Evolutionary conservation across 768 basidiomycete species (phyloP), one percentile per base, ranked within the genome.

Genomic region (Lentinula raphanica): DNA sequence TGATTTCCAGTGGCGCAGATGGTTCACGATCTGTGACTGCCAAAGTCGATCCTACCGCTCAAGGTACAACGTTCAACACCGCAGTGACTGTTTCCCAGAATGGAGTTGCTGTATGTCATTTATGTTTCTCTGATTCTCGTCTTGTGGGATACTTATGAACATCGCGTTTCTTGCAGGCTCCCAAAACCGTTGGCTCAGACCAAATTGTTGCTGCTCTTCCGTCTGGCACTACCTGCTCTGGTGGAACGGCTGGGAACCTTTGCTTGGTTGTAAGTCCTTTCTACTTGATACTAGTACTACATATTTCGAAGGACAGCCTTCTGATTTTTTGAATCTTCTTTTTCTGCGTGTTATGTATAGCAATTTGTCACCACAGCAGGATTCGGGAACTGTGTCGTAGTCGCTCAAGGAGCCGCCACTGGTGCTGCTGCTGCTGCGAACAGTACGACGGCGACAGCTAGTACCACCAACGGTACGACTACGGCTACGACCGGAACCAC

Each of bases 341-440:
- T 3, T 17, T 36, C 40, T 15, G 12, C 2, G 28, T 21, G 12
- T 42, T 55, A n/a, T n/a, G n/a, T n/a, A 23, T 25, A 55, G 54
- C 38, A 35, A 57, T 68, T 74, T 60, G 67, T 40, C 12, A 73
- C 72, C 17, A 66, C 68, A 13, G 67, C 67, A 12, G 70, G 72
- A 23, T 74, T 74, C 64, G 73, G 73, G 36, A 74, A 74, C 65
- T 74, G 73, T 49, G 69, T 67, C 31, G 70, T 67, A 19, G 70
- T 73, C 19, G 40, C 56, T 8, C 56, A 57, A 25, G 56, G 54
- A 31, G 63, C 59, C 40, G 58, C 54, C 9, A 50, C 57, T 51
- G 54, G 40, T 5, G 61, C 50, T 49, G 60, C 56, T 31, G 60
- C 51, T 48, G 46, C 27, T 46, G n/a, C n/a, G n/a, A n/a, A n/a